A percentile compares a stretch with the other conserved stretches of the same genome.
These are phyloP conservation scores for Diaporthe citri DNA, from an alignment of 2,329 filamentous ascomycete genomes.

Conservation along the genomic window DNA sequence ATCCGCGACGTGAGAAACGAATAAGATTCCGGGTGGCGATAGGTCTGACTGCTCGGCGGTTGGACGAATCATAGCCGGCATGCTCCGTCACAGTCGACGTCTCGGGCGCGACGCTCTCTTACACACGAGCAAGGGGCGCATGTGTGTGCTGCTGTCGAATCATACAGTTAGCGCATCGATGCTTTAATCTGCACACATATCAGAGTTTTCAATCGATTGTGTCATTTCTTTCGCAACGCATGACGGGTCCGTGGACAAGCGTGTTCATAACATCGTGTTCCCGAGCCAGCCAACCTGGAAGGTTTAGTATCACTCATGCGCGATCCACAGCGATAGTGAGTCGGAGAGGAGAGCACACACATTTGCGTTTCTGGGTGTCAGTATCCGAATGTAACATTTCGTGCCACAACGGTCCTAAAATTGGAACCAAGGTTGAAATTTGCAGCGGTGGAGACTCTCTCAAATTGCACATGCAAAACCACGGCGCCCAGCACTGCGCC, in stretches of 20 bases:
- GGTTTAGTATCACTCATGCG: not conserved
- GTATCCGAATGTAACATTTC: not conserved
- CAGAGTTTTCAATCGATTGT: not conserved
- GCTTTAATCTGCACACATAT: not conserved
- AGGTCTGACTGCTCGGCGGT: not conserved
- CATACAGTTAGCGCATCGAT: constrained; percentile 9
- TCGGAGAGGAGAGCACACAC: not conserved
- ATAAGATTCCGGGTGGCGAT: not conserved
- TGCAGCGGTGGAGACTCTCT: not conserved
- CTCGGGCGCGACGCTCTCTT: constrained; percentile 14
- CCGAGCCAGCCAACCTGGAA: not conserved
- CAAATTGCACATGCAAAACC: not conserved
- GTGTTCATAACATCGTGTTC: not conserved
- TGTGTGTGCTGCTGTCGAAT: not conserved
- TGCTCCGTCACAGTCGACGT: constrained; percentile 22
- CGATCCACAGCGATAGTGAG: too few relatives aligned
- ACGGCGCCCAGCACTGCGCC: not conserved
- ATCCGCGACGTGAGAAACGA: constrained; percentile 6
- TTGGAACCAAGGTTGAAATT: not conserved
- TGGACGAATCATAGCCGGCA: constrained; percentile 19
- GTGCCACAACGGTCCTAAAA: not conserved
- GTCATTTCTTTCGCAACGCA: not conserved
- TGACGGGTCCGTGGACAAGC: not conserved
- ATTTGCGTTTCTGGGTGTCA: too few relatives aligned
- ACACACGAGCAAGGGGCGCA: not conserved